phyloP scores from a whole-genome alignment of 2,329 filamentous ascomycete genomes.

The Penicillium sp. region DNA sequence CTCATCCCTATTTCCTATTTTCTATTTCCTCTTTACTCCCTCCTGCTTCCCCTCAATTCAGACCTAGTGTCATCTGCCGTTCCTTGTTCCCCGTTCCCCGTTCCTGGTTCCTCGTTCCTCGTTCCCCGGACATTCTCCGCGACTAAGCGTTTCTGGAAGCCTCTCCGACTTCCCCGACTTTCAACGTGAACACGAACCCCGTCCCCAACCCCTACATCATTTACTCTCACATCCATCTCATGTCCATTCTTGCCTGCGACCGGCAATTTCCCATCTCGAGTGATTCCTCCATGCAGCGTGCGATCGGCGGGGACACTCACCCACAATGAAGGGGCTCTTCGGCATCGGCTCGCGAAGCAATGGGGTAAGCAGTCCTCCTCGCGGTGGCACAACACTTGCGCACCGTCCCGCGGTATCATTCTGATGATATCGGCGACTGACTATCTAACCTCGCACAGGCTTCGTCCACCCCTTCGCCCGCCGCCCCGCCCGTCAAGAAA shows the following conservation, averaged over 20 bases:
- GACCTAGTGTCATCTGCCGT: background rate
- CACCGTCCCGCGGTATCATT: slow-evolving; percentile 11
- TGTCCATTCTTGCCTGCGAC: slow-evolving; percentile 8
- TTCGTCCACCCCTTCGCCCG: slow-evolving; percentile 45
- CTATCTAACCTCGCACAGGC: slow-evolving; percentile 34
- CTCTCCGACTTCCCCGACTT: slow-evolving; percentile 16
- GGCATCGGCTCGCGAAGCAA: slow-evolving; percentile 39
- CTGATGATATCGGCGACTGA: slow-evolving; percentile 17
- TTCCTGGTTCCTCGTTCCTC: slow-evolving; percentile 1
- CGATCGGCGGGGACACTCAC: slow-evolving; percentile 19
- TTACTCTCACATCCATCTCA: slow-evolving; percentile 9
- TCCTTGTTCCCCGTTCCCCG: slow-evolving; percentile 10
- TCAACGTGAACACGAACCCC: slow-evolving; percentile 4
- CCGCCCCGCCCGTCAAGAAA: slow-evolving; percentile 53
- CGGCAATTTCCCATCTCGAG: slow-evolving; percentile 2
- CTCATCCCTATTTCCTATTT: slow-evolving; percentile 6
- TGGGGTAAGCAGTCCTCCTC: slow-evolving; percentile 29
- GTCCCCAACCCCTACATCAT: too few relatives aligned
- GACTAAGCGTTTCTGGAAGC: slow-evolving; percentile 13
- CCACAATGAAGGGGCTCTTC: slow-evolving; percentile 40
- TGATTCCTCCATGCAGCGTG: slow-evolving; percentile 21
- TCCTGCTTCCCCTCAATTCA: background rate
- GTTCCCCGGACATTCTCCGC: slow-evolving; percentile 20
- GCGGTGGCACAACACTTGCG: slow-evolving; percentile 16
- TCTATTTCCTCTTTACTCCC: slow-evolving; percentile 5